phyloP scores from a whole-genome alignment of 148 eudicot genomes.

The Camellia sinensis region DNA sequence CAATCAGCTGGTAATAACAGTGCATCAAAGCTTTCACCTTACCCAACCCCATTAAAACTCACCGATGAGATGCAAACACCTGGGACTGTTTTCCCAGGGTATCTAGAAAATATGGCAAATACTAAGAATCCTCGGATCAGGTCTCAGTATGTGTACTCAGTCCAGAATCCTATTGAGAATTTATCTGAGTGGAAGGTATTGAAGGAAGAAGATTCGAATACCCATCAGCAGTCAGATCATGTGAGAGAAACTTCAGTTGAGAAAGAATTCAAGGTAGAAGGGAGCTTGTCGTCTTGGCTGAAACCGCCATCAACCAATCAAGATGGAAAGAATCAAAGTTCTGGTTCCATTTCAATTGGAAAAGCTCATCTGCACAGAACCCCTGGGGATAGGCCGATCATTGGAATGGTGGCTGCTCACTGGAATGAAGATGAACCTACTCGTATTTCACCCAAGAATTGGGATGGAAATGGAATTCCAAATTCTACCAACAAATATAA shows the following conservation, averaged over 20 bases:
- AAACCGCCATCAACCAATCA: constrained; percentile 38
- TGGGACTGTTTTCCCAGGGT: constrained; percentile 76
- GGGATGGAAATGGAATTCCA: constrained; percentile 98
- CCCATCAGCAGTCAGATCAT: constrained; percentile 16
- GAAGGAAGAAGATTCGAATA: constrained; percentile 29
- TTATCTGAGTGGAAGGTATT: constrained; percentile 29
- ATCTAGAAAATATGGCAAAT: constrained; percentile 29
- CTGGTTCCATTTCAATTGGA: constrained; percentile 20
- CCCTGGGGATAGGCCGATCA: constrained; percentile 71
- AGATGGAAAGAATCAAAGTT: constrained; percentile 16
- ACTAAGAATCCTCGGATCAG: constrained; percentile 60
- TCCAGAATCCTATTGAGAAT: constrained; percentile 47
- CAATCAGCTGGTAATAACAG: constrained; percentile 29
- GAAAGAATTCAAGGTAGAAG: constrained; percentile 39
- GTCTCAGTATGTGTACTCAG: constrained; percentile 76
- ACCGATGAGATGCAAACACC: constrained; percentile 95
- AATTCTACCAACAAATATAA: constrained; percentile 92
- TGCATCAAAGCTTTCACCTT: constrained; percentile 52
- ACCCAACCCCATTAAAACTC: constrained; percentile 75
- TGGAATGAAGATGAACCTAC: constrained; percentile 62
- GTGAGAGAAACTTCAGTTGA: constrained; percentile 26
- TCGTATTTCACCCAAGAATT: constrained; percentile 51
- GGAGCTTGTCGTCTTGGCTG: constrained; percentile 62
- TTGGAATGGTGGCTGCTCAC: constrained; percentile 76
- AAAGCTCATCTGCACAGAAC: constrained; percentile 36